These are phyloP conservation scores for Cercospora brassicicola DNA, from an alignment of 2,329 filamentous ascomycete genomes.

Conservation along the genomic window DNA sequence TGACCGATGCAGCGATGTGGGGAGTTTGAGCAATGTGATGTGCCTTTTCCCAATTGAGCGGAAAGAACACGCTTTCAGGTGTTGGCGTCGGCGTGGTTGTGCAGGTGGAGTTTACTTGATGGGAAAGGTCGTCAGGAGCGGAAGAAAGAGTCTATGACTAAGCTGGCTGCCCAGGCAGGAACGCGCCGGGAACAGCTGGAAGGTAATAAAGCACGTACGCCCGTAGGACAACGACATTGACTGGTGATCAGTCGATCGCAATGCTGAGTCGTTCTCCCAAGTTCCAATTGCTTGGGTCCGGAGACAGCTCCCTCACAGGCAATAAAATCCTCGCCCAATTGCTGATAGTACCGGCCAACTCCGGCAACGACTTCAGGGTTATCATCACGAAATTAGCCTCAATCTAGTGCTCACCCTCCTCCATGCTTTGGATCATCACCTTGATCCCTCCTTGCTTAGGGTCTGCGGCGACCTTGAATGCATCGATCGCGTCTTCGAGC, in stretches of 20 bases:
- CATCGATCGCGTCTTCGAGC: constrained; percentile 82
- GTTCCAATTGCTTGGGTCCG: not conserved
- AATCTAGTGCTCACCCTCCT: constrained; percentile 38
- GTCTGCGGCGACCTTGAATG: constrained; percentile 85
- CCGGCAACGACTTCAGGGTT: not conserved
- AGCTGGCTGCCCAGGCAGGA: not conserved
- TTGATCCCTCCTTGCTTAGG: constrained; percentile 95
- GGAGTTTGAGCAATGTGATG: not conserved
- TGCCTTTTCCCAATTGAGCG: not conserved
- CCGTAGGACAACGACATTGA: not conserved
- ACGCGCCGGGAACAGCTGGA: not conserved
- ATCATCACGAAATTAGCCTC: not conserved
- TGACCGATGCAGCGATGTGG: not conserved
- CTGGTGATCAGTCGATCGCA: not conserved
- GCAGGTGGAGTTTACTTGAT: not conserved
- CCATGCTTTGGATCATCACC: constrained; percentile 80
- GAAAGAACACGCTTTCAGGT: not conserved
- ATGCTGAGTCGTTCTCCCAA: not conserved
- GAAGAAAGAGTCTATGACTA: not conserved
- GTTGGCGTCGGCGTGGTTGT: not conserved
- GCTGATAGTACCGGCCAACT: not conserved
- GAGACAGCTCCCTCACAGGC: not conserved
- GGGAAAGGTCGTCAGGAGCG: not conserved
- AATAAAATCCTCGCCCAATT: not conserved
- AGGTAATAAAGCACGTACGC: not conserved